Evolutionary conservation across 306 rosid genomes (phyloP), one percentile per base, ranked within the genome.

Genomic region (Glycyrrhiza uralensis): DNA sequence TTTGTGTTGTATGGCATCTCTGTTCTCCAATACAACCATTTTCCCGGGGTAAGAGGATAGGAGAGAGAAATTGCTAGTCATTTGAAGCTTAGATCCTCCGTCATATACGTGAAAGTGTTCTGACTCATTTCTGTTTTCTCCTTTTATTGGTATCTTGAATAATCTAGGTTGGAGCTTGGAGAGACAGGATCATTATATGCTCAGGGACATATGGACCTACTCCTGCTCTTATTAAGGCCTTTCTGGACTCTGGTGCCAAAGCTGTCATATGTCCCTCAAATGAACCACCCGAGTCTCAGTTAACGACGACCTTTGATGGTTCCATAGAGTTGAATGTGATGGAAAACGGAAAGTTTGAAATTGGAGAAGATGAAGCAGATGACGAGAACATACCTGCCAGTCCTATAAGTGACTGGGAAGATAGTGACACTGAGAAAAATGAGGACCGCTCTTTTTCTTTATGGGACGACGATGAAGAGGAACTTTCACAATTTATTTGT

Each of bases 381-480:
- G 97, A 95, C 5, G 96, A 71, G 33, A 69, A 65, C 22, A 82
- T 77, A 80, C 92, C 89, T 18, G 61, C 68, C 26, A 95, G 99
- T 80, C 96, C 99, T 2, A 41, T 72, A 13, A 95, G 99, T 76
- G 99, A 95, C 75, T 95, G 99, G 99, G 99, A 91, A 82, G 99
- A 92, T 39, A 88, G 91, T 66, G 97, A 92, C 64, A 73, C 69
- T 0, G 97, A 92, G 79, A 89, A 85, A 85, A 81, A 26, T 38
- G 87, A 71, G 50, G 87, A 81, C 39, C 64, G 12, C n/a, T 32
- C 71, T 20, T 66, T 49, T 12, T 79, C 81, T 36, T 50, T 81
- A 66, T 85, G 94, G 91, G 92, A 89, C 19, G 92, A 85, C 5
- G 88, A 88, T 30, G 99, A 91, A 84, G 96, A 84, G 81, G 93